Evolutionary conservation across 139 green algal species (phyloP).

Genomic region (Closterium sp.): DNA sequence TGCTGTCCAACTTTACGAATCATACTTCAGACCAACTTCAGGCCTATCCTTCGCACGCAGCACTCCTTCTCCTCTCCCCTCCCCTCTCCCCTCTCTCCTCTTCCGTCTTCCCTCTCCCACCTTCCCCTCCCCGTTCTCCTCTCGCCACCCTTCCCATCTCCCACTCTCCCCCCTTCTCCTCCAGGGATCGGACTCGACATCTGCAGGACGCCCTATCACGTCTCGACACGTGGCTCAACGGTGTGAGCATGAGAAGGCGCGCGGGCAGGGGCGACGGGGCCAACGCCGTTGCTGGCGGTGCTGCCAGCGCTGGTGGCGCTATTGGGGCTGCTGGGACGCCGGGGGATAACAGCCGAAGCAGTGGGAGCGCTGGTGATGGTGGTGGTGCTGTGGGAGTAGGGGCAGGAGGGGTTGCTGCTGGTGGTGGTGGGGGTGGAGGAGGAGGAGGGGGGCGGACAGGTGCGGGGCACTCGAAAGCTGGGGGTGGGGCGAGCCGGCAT

Average conservation of each 20-base stretch:
- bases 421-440: too few relatives aligned
- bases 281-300: not conserved
- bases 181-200: not conserved
- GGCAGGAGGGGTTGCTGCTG: too few relatives aligned
- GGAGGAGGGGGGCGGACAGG: not conserved
- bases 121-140: not conserved
- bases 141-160: too few relatives aligned
- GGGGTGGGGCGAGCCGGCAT: not conserved
- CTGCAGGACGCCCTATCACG: not conserved
- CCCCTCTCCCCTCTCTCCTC: too few relatives aligned
- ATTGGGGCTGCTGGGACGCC: not conserved
- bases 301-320: too few relatives aligned
- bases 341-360: not conserved
- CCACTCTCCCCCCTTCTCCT: too few relatives aligned
- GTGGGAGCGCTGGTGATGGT: not conserved
- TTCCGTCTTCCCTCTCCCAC: too few relatives aligned
- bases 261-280: not conserved
- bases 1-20: too few relatives aligned
- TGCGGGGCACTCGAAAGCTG: not conserved
- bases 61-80: too few relatives aligned
- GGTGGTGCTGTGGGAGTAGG: not conserved
- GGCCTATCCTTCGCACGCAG: not conserved
- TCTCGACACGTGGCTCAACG: not conserved
- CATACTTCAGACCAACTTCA: too few relatives aligned
- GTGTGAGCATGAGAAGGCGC: not conserved